phyloP scores from a whole-genome alignment of 768 basidiomycete species.

The Boletus speciosus region DNA sequence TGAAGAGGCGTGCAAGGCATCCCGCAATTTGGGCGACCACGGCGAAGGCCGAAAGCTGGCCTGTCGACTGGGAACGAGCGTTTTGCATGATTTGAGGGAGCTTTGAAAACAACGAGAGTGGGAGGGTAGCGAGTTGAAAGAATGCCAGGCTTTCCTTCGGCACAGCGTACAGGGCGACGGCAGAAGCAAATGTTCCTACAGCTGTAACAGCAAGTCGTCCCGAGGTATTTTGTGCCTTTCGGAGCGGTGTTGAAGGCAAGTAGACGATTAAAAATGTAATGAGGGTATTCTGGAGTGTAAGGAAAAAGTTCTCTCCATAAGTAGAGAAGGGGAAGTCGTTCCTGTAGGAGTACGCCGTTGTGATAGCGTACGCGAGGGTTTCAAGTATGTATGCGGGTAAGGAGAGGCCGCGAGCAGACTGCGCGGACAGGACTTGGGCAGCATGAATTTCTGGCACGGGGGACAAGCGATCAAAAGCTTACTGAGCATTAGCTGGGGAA shows the following conservation, averaged over 20 bases:
- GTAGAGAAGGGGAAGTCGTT: conserved; percentile 93
- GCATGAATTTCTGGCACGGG: neutral
- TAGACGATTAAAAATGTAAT: conserved; percentile 85
- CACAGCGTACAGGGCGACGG: conserved; percentile 43
- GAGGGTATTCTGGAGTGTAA: conserved; percentile 82
- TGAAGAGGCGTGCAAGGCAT: conserved; percentile 90
- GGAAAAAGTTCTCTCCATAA: conserved; percentile 96
- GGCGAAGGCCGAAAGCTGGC: conserved; percentile 91
- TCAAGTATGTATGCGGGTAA: conserved; percentile 86
- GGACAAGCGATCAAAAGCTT: conserved; percentile 23
- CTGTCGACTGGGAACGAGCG: conserved; percentile 69
- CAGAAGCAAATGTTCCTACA: conserved; percentile 33
- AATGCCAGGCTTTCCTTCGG: conserved; percentile 54
- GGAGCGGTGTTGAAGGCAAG: conserved; percentile 42
- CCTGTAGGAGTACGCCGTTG: conserved; percentile 79
- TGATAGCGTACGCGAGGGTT: conserved; percentile 88
- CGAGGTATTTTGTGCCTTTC: conserved; percentile 24
- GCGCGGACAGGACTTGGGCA: conserved; percentile 57
- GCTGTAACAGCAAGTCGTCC: conserved; percentile 32
- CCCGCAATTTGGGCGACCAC: conserved; percentile 85
- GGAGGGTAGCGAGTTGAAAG: conserved; percentile 83
- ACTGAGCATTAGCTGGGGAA: conserved; percentile 91
- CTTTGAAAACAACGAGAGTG: conserved; percentile 89
- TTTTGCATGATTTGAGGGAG: conserved; percentile 91
- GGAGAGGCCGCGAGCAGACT: conserved; percentile 84